These are phyloP conservation scores for Solanum arcanum DNA, from an alignment of 257 asterid genomes.

Conservation along the genomic window DNA sequence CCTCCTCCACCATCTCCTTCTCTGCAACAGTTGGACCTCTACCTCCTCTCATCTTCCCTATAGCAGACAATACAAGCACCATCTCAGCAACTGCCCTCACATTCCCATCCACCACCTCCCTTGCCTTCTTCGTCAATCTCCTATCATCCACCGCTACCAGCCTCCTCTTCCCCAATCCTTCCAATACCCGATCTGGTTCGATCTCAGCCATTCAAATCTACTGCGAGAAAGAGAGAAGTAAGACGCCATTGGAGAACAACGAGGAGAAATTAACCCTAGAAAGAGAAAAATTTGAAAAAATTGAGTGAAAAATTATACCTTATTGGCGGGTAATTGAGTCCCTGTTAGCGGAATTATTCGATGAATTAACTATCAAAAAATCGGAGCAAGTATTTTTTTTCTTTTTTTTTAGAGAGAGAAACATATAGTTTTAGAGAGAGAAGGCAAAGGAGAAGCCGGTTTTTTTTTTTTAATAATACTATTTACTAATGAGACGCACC, in stretches of 20 bases:
- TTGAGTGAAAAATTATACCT: constrained; percentile 30
- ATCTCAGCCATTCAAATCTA: constrained; percentile 3
- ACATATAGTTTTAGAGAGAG: not conserved
- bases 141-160: constrained; percentile 23
- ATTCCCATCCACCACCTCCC: constrained; percentile 14
- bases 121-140: constrained; percentile 15
- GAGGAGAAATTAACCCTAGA: constrained; percentile 29
- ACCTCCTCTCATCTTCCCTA: constrained; percentile 96
- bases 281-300: constrained; percentile 4
- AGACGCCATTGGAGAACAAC: constrained; percentile 28
- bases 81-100: constrained; percentile 78
- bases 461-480: not conserved
- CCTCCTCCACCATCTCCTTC: constrained; percentile 67
- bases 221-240: constrained; percentile 37
- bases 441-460: constrained; percentile 12
- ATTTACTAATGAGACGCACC: not conserved
- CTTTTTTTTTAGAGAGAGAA: constrained; percentile 24
- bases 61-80: constrained; percentile 75
- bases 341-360: not conserved
- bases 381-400: constrained; percentile 4
- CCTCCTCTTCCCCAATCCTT: constrained; percentile 45
- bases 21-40: constrained; percentile 62
- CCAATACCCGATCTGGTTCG: constrained; percentile 18
- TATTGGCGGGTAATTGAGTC: constrained; percentile 67
- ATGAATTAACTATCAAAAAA: not conserved